Percentiles rank a stretch among this genome's conserved stretches.
Evolutionary conservation across 805 yeast species (phyloP).

Genomic region (Crinitomyces ghanaensis): DNA sequence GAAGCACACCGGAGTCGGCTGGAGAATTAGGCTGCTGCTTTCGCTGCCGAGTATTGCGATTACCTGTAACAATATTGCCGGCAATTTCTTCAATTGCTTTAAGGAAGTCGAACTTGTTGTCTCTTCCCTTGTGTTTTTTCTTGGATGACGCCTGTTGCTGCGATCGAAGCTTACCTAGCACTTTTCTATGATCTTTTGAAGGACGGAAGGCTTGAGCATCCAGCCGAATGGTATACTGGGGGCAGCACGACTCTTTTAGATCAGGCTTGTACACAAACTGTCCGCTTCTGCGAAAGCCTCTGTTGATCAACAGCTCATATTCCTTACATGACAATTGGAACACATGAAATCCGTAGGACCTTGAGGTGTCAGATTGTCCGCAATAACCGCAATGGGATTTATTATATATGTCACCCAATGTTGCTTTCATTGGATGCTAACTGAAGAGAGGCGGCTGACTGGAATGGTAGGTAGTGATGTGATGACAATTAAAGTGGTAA

Average conservation of each 20-base stretch:
- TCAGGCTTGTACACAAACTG: constrained; percentile 56
- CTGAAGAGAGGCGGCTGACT: too few species aligned
- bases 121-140: constrained; percentile 13
- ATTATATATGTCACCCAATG: too few species aligned
- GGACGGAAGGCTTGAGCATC: constrained; percentile 34
- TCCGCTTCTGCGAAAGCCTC: constrained; percentile 77
- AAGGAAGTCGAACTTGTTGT: constrained; percentile 22
- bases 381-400: constrained; percentile 74
- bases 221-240: constrained; percentile 68
- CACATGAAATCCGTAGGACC: constrained; percentile 26
- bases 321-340: constrained; percentile 37
- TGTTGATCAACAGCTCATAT: constrained; percentile 56
- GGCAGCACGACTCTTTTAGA: constrained; percentile 60
- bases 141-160: too few species aligned
- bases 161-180: too few species aligned
- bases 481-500: too few species aligned
- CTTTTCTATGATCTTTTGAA: constrained; percentile 57
- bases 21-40: too few species aligned
- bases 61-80: too few species aligned
- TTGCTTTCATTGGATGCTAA: too few species aligned
- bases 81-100: constrained; percentile 28
- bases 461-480: too few species aligned
- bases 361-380: constrained; percentile 28
- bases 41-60: too few species aligned
- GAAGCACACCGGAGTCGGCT: too few species aligned